Percentiles rank a stretch among this genome's conserved stretches.
phyloP scores from a whole-genome alignment of 257 asterid species.

The Plantago ovata region DNA sequence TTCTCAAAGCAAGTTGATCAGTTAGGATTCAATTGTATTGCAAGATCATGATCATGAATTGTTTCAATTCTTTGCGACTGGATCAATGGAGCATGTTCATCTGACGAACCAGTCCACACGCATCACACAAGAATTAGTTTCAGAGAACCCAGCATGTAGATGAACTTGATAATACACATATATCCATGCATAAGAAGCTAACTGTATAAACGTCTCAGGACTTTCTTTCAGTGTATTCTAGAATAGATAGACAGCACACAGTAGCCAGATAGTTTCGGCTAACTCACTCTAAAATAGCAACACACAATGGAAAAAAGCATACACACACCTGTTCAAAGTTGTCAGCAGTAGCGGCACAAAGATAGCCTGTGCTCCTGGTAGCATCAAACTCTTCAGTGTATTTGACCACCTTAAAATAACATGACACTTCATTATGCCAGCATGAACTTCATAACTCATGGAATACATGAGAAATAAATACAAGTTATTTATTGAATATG shows the following conservation, averaged over 20 bases:
- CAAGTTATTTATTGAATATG: neutral
- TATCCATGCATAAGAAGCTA: constrained; percentile 2
- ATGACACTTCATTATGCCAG: constrained; percentile 4
- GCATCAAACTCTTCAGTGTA: constrained; percentile 80
- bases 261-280: constrained; percentile 13
- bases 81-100: neutral
- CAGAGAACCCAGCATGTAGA: neutral
- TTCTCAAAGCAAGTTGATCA: too few relatives aligned
- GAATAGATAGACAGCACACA: neutral
- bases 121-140: neutral
- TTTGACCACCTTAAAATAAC: constrained; percentile 51
- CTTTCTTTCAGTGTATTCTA: neutral
- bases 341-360: constrained; percentile 75
- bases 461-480: neutral
- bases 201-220: neutral
- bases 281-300: constrained; percentile 5
- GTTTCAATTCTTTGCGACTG: neutral
- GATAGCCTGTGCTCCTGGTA: constrained; percentile 91
- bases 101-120: neutral
- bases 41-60: neutral
- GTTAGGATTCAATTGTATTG: too few relatives aligned
- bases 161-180: neutral
- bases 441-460: neutral
- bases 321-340: constrained; percentile 68
- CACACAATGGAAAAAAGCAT: neutral